Evolutionary conservation across 2,329 filamentous ascomycete species (phyloP).

Genomic region (Phoma herbarum): DNA sequence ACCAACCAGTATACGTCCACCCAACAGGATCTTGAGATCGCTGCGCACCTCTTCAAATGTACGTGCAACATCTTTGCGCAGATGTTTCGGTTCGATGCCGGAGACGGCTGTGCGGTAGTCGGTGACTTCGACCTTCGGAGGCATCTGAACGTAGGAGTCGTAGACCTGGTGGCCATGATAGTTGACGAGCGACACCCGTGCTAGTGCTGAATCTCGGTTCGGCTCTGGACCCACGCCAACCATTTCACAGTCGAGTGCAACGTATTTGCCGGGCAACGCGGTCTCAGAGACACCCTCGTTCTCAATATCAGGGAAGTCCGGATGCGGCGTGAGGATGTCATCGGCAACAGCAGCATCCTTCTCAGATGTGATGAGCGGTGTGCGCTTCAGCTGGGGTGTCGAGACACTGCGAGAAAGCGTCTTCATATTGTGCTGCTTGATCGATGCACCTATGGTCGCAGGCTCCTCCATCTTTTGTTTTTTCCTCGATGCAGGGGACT

Average conservation of each 20-base stretch:
- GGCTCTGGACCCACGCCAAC: slow-evolving; percentile 78
- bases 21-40: slow-evolving; percentile 73
- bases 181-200: slow-evolving; percentile 89
- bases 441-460: slow-evolving; percentile 43
- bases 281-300: slow-evolving; percentile 59
- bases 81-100: slow-evolving; percentile 78
- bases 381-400: slow-evolving; percentile 46
- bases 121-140: slow-evolving; percentile 73
- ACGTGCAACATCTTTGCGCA: slow-evolving; percentile 62
- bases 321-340: slow-evolving; percentile 57
- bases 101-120: slow-evolving; percentile 91
- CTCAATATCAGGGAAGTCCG: slow-evolving; percentile 52
- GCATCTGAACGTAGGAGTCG: slow-evolving; percentile 86
- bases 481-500: slow-evolving; percentile 39
- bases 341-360: slow-evolving; percentile 64
- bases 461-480: slow-evolving; percentile 52
- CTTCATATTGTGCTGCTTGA: slow-evolving; percentile 54
- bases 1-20: slow-evolving; percentile 78
- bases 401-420: slow-evolving; percentile 48
- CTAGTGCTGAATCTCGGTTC: slow-evolving; percentile 77
- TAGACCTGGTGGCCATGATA: slow-evolving; percentile 93
- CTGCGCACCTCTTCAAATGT: slow-evolving; percentile 79
- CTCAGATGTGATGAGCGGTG: slow-evolving; percentile 61
- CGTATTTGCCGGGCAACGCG: slow-evolving; percentile 83
- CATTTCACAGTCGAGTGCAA: slow-evolving; percentile 98